phyloP scores from a whole-genome alignment of 306 rosid species.

The Alnus glutinosa region DNA sequence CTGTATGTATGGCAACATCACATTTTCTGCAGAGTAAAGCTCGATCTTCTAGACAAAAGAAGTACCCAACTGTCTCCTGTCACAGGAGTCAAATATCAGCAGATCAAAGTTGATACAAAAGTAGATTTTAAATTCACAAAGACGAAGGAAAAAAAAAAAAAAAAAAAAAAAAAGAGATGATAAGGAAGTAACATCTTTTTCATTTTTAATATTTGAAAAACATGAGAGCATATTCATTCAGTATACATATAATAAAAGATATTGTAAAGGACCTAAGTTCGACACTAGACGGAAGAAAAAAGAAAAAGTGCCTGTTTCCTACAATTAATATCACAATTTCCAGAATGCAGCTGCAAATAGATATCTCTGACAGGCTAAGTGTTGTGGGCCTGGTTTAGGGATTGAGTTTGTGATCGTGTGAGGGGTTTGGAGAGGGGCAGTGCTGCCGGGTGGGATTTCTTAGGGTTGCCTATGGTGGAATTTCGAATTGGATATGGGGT shows the following conservation, averaged over 20 bases:
- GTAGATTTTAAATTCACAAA: neutral
- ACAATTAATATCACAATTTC: neutral
- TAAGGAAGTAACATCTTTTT: neutral
- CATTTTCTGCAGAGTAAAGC: slow-evolving; percentile 86
- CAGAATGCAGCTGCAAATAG: neutral
- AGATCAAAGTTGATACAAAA: slow-evolving; percentile 18
- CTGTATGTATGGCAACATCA: slow-evolving; percentile 69
- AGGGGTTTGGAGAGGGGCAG: no score
- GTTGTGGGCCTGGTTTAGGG: no score
- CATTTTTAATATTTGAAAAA: neutral
- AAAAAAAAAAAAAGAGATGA: slow-evolving; percentile 4
- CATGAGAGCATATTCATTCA: slow-evolving; percentile 1
- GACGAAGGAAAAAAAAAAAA: slow-evolving; percentile 4
- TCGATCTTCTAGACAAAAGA: slow-evolving; percentile 90
- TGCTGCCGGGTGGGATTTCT: no score
- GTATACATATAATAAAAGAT: neutral
- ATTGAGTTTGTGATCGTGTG: no score
- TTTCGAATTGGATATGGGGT: no score
- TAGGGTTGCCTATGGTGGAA: no score
- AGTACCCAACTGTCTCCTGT: slow-evolving; percentile 81
- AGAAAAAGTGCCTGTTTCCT: neutral
- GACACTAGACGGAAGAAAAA: neutral
- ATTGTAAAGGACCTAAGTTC: neutral
- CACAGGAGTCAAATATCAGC: slow-evolving; percentile 30
- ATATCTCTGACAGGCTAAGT: no score